phyloP scores from a whole-genome alignment of 768 basidiomycete genomes.

The Trametes meyenii region DNA sequence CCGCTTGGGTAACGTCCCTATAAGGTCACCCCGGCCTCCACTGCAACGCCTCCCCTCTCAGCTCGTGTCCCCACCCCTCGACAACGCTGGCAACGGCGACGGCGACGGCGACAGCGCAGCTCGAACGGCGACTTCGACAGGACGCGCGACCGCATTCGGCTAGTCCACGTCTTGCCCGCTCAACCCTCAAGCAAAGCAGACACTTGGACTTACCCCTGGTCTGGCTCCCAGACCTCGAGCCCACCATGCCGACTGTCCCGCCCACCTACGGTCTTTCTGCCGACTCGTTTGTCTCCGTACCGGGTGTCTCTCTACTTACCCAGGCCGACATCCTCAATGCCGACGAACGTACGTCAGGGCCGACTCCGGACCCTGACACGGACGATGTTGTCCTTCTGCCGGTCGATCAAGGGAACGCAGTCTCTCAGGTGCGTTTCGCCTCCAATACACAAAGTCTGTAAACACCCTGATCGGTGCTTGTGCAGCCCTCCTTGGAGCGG shows the following conservation, averaged over 20 bases:
- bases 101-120: not conserved
- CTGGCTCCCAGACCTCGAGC: not conserved
- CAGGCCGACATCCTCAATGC: slow-evolving; percentile 1
- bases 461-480: not conserved
- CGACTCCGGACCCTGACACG: slow-evolving; percentile 35
- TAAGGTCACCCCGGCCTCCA: slow-evolving; percentile 1
- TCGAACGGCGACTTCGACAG: not conserved
- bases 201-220: not conserved
- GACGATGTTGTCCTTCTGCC: slow-evolving; percentile 32
- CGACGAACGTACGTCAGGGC: slow-evolving; percentile 16
- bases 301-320: not conserved
- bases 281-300: slow-evolving; percentile 2
- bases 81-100: slow-evolving; percentile 2
- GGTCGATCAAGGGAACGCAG: slow-evolving; percentile 26
- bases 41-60: slow-evolving; percentile 4
- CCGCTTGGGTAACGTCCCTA: slow-evolving; percentile 3
- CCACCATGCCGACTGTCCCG: slow-evolving; percentile 33
- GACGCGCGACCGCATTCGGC: not conserved
- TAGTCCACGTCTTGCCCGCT: not conserved
- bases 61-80: not conserved
- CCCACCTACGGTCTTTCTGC: slow-evolving; percentile 20
- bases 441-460: not conserved
- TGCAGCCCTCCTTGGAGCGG: not conserved
- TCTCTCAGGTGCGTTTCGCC: slow-evolving; percentile 23
- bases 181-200: not conserved